Evolutionary conservation across 495 filamentous ascomycete species (phyloP).

Genomic region (Penicillium canescens): DNA sequence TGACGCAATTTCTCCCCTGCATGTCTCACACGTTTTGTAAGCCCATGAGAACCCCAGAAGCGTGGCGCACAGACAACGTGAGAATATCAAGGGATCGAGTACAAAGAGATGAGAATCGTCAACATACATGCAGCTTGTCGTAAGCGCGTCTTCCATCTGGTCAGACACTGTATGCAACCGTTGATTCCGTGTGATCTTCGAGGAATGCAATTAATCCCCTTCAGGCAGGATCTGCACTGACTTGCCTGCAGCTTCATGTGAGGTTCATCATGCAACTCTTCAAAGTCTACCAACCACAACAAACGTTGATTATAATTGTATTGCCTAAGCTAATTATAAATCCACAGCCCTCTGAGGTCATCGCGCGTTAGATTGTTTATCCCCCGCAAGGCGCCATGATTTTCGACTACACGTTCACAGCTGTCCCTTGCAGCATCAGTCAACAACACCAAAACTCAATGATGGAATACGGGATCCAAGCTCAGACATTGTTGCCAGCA

Average conservation of each 20-base stretch:
- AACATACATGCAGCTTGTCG: constrained; percentile 3
- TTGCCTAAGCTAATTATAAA: not conserved
- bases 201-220: constrained; percentile 23
- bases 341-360: constrained; percentile 11
- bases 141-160: constrained; percentile 5
- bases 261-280: constrained; percentile 22
- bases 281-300: not conserved
- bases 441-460: constrained; percentile 12
- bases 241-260: constrained; percentile 17
- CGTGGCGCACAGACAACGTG: constrained; percentile 11
- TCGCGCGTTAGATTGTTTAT: constrained; percentile 8
- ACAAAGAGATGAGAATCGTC: not conserved
- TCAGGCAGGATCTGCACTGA: constrained; percentile 16
- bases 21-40: constrained; percentile 26
- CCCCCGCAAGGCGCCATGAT: constrained; percentile 24
- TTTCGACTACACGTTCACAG: constrained; percentile 18
- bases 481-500: constrained; percentile 44
- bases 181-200: constrained; percentile 8
- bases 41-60: constrained; percentile 12
- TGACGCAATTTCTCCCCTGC: constrained; percentile 14
- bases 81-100: not conserved
- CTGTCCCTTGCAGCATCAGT: constrained; percentile 52
- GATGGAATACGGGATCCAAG: constrained; percentile 23
- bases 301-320: too few species aligned
- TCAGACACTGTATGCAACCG: not conserved